Percentiles rank a stretch among this genome's conserved stretches.
Conservation (phyloP, 331 rosid genomes). For the Stylosanthes scabra region DNA sequence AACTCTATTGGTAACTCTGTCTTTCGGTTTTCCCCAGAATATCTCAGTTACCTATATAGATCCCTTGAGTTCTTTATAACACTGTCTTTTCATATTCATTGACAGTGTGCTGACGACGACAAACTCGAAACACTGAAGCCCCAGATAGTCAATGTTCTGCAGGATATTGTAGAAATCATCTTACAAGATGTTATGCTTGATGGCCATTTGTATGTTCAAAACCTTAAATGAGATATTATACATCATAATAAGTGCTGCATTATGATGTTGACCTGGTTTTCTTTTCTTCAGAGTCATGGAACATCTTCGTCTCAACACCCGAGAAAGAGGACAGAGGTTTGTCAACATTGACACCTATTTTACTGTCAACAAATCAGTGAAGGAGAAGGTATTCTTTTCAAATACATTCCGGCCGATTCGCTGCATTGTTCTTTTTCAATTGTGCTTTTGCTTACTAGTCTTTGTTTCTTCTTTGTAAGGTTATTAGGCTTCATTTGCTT, state of each 20-base stretch:
- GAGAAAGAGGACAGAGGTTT: conserved; percentile 67
- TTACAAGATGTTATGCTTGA: conserved; percentile 80
- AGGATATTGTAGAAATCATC: conserved; percentile 93
- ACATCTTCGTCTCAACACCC: conserved; percentile 32
- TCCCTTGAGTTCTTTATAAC: conserved; percentile 29
- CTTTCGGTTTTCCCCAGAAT: conserved; percentile 22
- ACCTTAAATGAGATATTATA: conserved; percentile 23
- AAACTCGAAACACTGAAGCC: conserved; percentile 41
- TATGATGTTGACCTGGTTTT: conserved; percentile 38
- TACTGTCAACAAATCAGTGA: conserved; percentile 48
- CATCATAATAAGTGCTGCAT: conserved; percentile 30
- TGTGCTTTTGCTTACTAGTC: conserved; percentile 35
- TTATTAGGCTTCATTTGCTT: conserved; percentile 87
- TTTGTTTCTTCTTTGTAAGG: conserved; percentile 59
- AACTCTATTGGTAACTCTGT: conserved; percentile 63
- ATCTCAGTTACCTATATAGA: conserved; percentile 8
- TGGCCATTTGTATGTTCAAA: conserved; percentile 66
- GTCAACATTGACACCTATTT: conserved; percentile 53
- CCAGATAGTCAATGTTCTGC: conserved; percentile 84
- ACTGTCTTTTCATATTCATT: conserved; percentile 26
- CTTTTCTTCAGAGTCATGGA: conserved; percentile 62
- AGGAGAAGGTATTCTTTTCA: conserved; percentile 72
- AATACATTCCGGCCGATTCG: conserved; percentile 9
- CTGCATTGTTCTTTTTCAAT: conserved; percentile 21
- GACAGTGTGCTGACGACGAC: conserved; percentile 63